Conservation (phyloP, 108 stramenopile genomes). For the Nitzschia palea region DNA sequence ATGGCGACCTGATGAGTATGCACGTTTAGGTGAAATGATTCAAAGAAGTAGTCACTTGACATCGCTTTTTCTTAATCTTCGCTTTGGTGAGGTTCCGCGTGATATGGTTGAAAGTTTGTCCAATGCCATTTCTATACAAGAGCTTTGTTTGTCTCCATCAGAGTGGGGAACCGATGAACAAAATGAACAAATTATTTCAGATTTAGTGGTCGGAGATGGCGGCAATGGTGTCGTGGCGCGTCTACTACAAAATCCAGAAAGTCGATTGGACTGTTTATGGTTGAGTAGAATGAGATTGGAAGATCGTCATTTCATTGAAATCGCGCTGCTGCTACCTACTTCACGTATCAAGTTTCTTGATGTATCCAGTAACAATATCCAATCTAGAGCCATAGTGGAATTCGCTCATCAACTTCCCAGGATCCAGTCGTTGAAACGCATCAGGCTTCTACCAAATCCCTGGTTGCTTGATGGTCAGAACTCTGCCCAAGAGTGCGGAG, state of each 20-base stretch:
- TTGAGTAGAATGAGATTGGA: not conserved
- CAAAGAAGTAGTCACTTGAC: too few species aligned
- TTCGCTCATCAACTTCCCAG: slow-evolving; percentile 6
- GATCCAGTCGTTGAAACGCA: not conserved
- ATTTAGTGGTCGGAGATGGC: too few species aligned
- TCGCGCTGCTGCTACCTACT: not conserved
- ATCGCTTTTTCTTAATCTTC: too few species aligned
- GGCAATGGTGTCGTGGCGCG: not conserved
- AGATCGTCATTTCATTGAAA: not conserved
- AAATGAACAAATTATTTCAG: too few species aligned
- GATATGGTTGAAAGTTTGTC: too few species aligned
- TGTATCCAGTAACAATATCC: slow-evolving; percentile 9
- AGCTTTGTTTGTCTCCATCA: too few species aligned
- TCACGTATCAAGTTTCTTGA: not conserved
- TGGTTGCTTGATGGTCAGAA: not conserved
- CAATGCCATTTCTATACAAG: too few species aligned
- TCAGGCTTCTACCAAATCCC: slow-evolving; percentile 4
- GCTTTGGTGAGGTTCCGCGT: too few species aligned
- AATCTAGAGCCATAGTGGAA: not conserved
- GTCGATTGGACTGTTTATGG: not conserved
- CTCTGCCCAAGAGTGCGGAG: not conserved
- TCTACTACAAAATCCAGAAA: not conserved
- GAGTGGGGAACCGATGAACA: too few species aligned
- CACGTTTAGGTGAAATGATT: too few species aligned
- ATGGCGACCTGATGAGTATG: too few species aligned